phyloP scores from a whole-genome alignment of 768 basidiomycete species.

The Botryobasidium botryosum region DNA sequence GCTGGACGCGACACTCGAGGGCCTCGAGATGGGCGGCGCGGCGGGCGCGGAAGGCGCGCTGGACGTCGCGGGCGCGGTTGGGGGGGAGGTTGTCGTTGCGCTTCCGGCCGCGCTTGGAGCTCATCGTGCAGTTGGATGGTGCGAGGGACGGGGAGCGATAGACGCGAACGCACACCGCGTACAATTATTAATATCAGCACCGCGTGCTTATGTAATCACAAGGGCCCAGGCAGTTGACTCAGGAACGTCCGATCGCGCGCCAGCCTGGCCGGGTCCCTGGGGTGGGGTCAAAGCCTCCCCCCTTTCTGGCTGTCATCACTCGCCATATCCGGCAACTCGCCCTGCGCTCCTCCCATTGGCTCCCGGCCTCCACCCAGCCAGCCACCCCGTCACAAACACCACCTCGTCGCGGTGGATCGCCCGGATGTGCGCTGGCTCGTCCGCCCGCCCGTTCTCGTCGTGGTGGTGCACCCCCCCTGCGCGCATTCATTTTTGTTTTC shows the following conservation, averaged over 20 bases:
- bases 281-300: too few species aligned
- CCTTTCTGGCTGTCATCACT: too few species aligned
- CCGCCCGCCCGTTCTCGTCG: conserved; percentile 54
- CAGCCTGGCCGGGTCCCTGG: too few species aligned
- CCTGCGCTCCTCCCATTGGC: too few species aligned
- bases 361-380: too few species aligned
- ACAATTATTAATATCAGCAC: too few species aligned
- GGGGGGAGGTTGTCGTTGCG: conserved; percentile 66
- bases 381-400: conserved; percentile 62
- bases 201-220: too few species aligned
- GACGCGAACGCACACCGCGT: too few species aligned
- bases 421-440: conserved; percentile 67
- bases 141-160: conserved; percentile 14
- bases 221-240: too few species aligned
- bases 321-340: too few species aligned
- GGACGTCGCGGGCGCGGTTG: conserved; percentile 71
- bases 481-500: too few species aligned
- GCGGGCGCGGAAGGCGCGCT: conserved; percentile 76
- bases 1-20: conserved; percentile 61
- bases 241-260: too few species aligned
- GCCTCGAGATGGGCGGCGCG: conserved; percentile 77
- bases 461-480: conserved; percentile 57
- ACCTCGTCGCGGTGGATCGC: conserved; percentile 71
- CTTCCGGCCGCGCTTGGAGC: conserved; percentile 76
- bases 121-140: conserved; percentile 30